Conservation (phyloP, 495 filamentous ascomycete species). For the Alectoria sarmentosa region DNA sequence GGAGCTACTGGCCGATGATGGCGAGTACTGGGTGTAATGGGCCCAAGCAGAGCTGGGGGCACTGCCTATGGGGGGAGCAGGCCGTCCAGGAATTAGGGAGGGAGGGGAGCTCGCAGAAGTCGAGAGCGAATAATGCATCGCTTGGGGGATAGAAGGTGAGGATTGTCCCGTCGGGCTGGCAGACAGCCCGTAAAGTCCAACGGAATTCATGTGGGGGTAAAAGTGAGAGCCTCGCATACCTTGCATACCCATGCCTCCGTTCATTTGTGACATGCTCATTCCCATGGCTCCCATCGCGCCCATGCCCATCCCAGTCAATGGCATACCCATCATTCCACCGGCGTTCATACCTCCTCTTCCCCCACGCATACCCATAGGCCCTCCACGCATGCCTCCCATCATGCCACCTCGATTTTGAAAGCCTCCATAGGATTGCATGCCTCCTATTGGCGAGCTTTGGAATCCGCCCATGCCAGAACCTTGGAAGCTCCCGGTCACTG, state of each 20-base stretch:
- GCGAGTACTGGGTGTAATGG: constrained; percentile 13
- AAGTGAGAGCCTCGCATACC: constrained; percentile 40
- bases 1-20: neutral
- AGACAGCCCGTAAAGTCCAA: neutral
- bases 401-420: constrained; percentile 56
- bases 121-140: neutral
- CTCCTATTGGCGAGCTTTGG: constrained; percentile 45
- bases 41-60: constrained; percentile 5
- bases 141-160: constrained; percentile 4
- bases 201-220: neutral
- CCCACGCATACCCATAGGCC: constrained; percentile 61
- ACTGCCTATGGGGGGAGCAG: neutral
- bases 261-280: constrained; percentile 58
- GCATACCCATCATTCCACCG: constrained; percentile 40
- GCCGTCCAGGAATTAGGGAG: neutral
- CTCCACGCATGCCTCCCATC: constrained; percentile 63
- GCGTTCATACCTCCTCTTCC: constrained; percentile 53
- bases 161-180: constrained; percentile 6
- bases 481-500: constrained; percentile 37
- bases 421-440: constrained; percentile 50
- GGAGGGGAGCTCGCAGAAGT: neutral
- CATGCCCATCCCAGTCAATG: constrained; percentile 26
- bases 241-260: constrained; percentile 51
- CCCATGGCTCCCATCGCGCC: constrained; percentile 55
- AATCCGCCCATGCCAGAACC: constrained; percentile 57